Evolutionary conservation across 345 rosid species (phyloP).

Genomic region (Eucalyptus coolabah): DNA sequence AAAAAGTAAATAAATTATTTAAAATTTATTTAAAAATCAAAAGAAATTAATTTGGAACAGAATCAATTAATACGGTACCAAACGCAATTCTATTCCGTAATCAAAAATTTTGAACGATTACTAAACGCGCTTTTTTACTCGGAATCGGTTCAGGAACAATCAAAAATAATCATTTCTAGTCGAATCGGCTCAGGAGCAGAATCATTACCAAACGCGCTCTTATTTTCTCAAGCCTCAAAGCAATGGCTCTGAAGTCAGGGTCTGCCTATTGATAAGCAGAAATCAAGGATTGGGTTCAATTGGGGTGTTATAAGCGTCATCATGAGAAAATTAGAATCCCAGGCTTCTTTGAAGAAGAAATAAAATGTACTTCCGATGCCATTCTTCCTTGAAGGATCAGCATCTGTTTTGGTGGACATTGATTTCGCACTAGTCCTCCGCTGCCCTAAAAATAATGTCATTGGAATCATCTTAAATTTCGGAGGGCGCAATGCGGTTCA

Average conservation of each 20-base stretch:
- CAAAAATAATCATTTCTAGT: too few species aligned
- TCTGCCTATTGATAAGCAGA: constrained; percentile 50
- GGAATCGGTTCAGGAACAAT: too few species aligned
- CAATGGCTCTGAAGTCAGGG: constrained; percentile 60
- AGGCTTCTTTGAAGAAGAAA: constrained; percentile 6
- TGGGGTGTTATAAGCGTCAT: constrained; percentile 51
- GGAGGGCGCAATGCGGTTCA: background rate
- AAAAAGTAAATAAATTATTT: too few species aligned
- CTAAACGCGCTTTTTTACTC: too few species aligned
- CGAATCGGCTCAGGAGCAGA: too few species aligned
- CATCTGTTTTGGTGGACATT: background rate
- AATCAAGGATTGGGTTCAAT: constrained; percentile 67
- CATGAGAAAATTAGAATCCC: constrained; percentile 50
- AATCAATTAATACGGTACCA: too few species aligned
- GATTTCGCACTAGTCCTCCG: background rate
- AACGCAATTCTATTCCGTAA: too few species aligned
- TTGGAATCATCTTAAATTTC: background rate
- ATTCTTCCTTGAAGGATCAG: background rate
- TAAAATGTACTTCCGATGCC: background rate
- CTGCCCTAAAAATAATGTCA: background rate
- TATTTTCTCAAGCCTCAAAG: constrained; percentile 53
- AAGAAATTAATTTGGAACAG: too few species aligned
- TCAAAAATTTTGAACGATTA: too few species aligned
- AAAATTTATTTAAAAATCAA: too few species aligned
- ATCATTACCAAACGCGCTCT: too few species aligned